Base-by-base conservation (phyloP, 1,284 basidiomycete species). In the Coniferiporia sulphurascens region DNA sequence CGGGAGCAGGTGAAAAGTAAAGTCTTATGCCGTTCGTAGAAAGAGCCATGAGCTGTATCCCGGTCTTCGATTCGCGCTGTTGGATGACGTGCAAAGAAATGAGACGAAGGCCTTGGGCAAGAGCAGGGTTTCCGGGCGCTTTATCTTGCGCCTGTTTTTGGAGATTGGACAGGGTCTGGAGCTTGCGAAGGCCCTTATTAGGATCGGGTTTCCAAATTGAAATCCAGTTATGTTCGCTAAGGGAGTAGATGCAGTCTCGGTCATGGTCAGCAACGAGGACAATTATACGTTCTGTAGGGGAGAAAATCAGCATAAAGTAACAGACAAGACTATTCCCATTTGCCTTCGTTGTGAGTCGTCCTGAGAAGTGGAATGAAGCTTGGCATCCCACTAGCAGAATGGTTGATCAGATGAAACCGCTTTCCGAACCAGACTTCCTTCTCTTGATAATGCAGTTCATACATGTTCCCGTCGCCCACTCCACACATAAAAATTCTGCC, bases 401-500 rank as follows among this genome's bases (percentile, higher is more conserved):
- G 89, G 68, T 96, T 95, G 69, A 91, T 80, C 58, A 96, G 76
- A 66, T 91, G 86, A 53, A 91, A 81, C 55, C 84, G 78, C 71
- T 93, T 93, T 58, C 86, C 91, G 74, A 98, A 96, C 95, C 95
- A 98, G 1, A 91, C 91, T 69, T 95, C 91, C 64, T 83, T 88
- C 63, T 91, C 86, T 68, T 94, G 91, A 72, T 99, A 99, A 68
- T 92, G 87, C 52, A 99, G 75, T 73, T 98, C 97, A 72, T 97
- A 98, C 46, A 98, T 74, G 69, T 89, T 87, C 19, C 93, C 93
- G 71, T 98, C 94, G 67, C 88, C 84, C 15, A 82, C 80, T 10
- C 95, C 95, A 57, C 82, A 83, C 84, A 95, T 90, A 74, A 99
- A 98, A 65, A 98, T 91, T 55, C 95, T 82, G 22, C 96, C 97